phyloP scores from a whole-genome alignment of 2,329 filamentous ascomycete genomes.

The Coniosporium tulheliwenetii region DNA sequence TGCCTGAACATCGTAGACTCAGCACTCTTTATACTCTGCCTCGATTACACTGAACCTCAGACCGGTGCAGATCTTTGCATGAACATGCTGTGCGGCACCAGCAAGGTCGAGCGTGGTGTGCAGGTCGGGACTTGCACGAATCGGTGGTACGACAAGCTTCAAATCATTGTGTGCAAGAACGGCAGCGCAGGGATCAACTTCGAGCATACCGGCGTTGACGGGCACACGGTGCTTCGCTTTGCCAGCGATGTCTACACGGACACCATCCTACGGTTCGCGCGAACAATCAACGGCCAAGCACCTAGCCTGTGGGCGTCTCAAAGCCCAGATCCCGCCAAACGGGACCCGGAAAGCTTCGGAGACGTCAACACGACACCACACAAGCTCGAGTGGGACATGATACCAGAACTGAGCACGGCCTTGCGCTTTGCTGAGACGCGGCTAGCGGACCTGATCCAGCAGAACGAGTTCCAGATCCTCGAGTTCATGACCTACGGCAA shows the following conservation, averaged over 20 bases:
- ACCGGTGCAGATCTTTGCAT: slow-evolving; percentile 77
- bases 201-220: slow-evolving; percentile 94
- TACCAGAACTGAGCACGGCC: slow-evolving; percentile 77
- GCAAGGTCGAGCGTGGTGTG: slow-evolving; percentile 77
- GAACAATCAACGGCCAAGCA: slow-evolving; percentile 86
- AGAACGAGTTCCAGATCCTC: slow-evolving; percentile 88
- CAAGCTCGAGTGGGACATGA: slow-evolving; percentile 96
- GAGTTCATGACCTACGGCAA: slow-evolving; percentile 86
- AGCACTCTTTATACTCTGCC: slow-evolving; percentile 77
- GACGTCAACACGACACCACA: slow-evolving; percentile 88
- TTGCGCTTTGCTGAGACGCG: slow-evolving; percentile 91
- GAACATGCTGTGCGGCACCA: slow-evolving; percentile 97
- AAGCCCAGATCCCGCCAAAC: slow-evolving; percentile 83
- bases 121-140: slow-evolving; percentile 98
- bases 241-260: slow-evolving; percentile 95
- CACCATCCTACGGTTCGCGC: slow-evolving; percentile 88
- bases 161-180: slow-evolving; percentile 98
- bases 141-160: slow-evolving; percentile 96
- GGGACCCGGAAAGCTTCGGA: slow-evolving; percentile 80
- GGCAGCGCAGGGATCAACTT: slow-evolving; percentile 98
- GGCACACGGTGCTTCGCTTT: slow-evolving; percentile 90
- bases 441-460: slow-evolving; percentile 83
- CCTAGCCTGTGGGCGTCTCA: slow-evolving; percentile 82
- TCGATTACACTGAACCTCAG: slow-evolving; percentile 80
- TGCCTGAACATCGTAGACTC: slow-evolving; percentile 93